Percentiles rank a stretch among this genome's conserved stretches.
Conservation (phyloP, 1,284 basidiomycete genomes). For the Sanghuangporus weigelae region DNA sequence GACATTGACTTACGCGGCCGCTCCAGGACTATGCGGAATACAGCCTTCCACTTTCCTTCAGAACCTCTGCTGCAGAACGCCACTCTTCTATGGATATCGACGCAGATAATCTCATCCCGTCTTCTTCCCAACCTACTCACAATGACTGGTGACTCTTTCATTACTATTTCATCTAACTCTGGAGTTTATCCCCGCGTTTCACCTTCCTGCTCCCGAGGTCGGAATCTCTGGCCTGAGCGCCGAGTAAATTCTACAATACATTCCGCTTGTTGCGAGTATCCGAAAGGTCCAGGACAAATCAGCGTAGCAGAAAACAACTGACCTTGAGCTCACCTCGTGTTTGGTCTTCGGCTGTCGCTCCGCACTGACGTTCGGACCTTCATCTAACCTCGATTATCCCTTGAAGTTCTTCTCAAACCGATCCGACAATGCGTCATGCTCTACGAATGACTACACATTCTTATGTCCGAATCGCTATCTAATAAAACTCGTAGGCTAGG, state of each 20-base stretch:
- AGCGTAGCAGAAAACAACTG: not conserved
- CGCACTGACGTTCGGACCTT: slow-evolving; percentile 1
- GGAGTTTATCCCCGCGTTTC: not conserved
- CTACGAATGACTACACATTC: not conserved
- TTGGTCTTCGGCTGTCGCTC: not conserved
- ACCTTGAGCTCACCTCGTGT: not conserved
- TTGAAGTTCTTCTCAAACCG: not conserved
- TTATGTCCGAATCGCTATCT: not conserved
- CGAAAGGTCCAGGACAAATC: not conserved
- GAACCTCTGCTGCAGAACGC: not conserved
- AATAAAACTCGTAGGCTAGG: not conserved
- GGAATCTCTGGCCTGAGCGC: not conserved
- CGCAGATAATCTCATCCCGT: not conserved
- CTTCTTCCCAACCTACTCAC: not conserved
- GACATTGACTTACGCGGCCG: not conserved
- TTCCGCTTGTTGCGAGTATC: not conserved
- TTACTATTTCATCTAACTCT: not conserved
- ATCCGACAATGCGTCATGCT: not conserved
- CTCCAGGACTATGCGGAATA: not conserved
- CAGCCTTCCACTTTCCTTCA: not conserved
- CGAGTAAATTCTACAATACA: not conserved
- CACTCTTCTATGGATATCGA: not conserved
- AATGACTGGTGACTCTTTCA: not conserved
- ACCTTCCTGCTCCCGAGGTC: not conserved
- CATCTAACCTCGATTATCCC: not conserved